Conservation (phyloP, 2,329 filamentous ascomycete species). For the Hypoxylon sp. region DNA sequence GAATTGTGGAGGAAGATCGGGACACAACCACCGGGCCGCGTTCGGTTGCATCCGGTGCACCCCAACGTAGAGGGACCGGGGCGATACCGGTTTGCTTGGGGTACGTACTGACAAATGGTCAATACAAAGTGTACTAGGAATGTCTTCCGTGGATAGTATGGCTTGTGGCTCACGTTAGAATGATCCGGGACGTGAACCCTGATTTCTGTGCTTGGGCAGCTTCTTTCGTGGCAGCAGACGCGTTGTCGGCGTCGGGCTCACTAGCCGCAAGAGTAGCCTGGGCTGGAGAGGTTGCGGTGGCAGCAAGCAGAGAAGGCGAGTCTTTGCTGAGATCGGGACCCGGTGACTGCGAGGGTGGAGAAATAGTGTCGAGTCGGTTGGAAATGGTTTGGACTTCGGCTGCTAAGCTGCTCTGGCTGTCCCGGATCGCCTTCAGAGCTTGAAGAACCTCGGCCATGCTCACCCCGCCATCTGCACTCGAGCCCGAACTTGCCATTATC, state of each 20-base stretch:
- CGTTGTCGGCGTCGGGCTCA: conserved; percentile 34
- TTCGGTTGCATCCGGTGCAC: conserved; percentile 74
- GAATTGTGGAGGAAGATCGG: conserved; percentile 75
- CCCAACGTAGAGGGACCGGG: conserved; percentile 89
- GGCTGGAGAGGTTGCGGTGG: conserved; percentile 13
- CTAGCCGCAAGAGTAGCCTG: conserved; percentile 27
- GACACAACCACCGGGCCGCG: conserved; percentile 91
- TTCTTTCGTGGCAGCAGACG: conserved; percentile 37
- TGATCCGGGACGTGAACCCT: conserved; percentile 61
- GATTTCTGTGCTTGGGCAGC: conserved; percentile 50
- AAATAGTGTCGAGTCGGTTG: conserved; percentile 42
- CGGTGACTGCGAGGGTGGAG: conserved; percentile 30
- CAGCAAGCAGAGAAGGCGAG: conserved; percentile 30
- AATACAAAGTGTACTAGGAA: conserved; percentile 10
- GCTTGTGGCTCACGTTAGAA: conserved; percentile 57
- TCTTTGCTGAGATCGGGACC: conserved; percentile 32
- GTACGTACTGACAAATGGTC: conserved; percentile 68
- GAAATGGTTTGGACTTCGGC: conserved; percentile 42
- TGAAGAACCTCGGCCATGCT: conserved; percentile 43
- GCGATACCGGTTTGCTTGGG: conserved; percentile 94
- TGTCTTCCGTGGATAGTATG: conserved; percentile 7
- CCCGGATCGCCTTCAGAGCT: conserved; percentile 42
- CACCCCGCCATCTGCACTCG: conserved; percentile 29
- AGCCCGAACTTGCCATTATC: conserved; percentile 41
- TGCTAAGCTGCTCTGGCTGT: conserved; percentile 41